phyloP scores from a whole-genome alignment of 495 filamentous ascomycete genomes.

The Penicillium desertorum region DNA sequence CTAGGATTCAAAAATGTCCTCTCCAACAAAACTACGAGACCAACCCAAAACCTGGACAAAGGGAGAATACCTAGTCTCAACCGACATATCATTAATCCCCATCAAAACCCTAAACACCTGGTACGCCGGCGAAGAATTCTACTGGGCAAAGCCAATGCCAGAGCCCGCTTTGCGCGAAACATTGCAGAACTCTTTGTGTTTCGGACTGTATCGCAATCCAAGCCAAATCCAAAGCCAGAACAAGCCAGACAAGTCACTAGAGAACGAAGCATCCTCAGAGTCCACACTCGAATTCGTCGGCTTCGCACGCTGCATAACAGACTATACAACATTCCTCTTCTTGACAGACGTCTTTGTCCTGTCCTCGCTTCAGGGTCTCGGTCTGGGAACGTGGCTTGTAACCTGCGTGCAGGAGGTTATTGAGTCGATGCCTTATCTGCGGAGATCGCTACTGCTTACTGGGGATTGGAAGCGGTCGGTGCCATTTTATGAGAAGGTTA shows the following conservation, averaged over 20 bases:
- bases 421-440: conserved; percentile 52
- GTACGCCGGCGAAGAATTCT: conserved; percentile 51
- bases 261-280: background rate
- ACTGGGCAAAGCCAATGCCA: conserved; percentile 52
- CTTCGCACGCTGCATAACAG: conserved; percentile 63
- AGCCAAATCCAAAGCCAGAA: background rate
- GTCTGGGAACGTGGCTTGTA: conserved; percentile 64
- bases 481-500: conserved; percentile 45
- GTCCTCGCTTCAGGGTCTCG: conserved; percentile 54
- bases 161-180: conserved; percentile 42
- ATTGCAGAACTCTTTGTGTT: conserved; percentile 53
- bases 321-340: conserved; percentile 64
- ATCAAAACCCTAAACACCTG: conserved; percentile 49
- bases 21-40: background rate
- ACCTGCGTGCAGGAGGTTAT: conserved; percentile 55
- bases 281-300: conserved; percentile 45
- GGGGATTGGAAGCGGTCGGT: conserved; percentile 30
- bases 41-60: conserved; percentile 21
- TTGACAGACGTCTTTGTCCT: conserved; percentile 68
- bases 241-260: background rate
- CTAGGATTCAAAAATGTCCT: background rate
- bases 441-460: conserved; percentile 54
- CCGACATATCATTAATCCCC: conserved; percentile 48
- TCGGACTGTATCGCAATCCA: conserved; percentile 49
- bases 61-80: conserved; percentile 49